These are phyloP conservation scores for Balamuthia mandrillaris DNA, from an alignment of 208 protist genomes.

Conservation along the genomic window DNA sequence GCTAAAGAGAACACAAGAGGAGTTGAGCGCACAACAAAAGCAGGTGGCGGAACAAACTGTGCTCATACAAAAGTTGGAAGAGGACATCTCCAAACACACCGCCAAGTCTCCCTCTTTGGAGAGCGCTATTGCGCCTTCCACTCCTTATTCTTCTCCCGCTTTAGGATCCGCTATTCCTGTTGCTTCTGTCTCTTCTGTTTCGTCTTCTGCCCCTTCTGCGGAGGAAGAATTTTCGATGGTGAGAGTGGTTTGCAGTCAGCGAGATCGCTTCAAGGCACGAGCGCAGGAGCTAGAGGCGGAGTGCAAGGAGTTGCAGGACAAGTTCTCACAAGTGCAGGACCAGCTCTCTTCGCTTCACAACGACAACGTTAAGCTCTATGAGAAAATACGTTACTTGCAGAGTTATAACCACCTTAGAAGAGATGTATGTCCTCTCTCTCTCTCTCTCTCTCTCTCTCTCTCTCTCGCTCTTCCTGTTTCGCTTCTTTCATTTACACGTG, in stretches of 20 bases:
- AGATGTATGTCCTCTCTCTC: not conserved
- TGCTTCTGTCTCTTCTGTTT: not conserved
- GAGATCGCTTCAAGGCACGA: slow-evolving; percentile 64
- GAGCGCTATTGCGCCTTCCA: not conserved
- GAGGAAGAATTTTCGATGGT: too few relatives aligned
- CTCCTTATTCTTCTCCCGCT: not conserved
- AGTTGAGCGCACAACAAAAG: not conserved
- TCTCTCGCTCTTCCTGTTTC: too few relatives aligned
- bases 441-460: too few relatives aligned
- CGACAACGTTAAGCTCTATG: slow-evolving; percentile 73
- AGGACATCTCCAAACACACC: slow-evolving; percentile 25
- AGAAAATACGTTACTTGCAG: slow-evolving; percentile 71
- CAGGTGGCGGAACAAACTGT: not conserved
- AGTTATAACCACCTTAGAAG: slow-evolving; percentile 44
- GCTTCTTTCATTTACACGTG: too few relatives aligned
- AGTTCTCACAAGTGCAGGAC: slow-evolving; percentile 14
- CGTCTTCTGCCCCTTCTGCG: too few relatives aligned
- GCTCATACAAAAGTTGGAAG: slow-evolving; percentile 39
- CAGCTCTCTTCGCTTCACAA: slow-evolving; percentile 48
- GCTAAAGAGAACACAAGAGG: not conserved
- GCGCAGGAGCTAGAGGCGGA: slow-evolving; percentile 59
- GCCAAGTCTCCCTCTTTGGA: not conserved
- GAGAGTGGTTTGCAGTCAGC: slow-evolving; percentile 52
- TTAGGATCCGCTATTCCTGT: not conserved
- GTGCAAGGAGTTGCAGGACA: slow-evolving; percentile 38